Base-by-base conservation (phyloP, 495 filamentous ascomycete genomes). In the Endocarpon pusillum region DNA sequence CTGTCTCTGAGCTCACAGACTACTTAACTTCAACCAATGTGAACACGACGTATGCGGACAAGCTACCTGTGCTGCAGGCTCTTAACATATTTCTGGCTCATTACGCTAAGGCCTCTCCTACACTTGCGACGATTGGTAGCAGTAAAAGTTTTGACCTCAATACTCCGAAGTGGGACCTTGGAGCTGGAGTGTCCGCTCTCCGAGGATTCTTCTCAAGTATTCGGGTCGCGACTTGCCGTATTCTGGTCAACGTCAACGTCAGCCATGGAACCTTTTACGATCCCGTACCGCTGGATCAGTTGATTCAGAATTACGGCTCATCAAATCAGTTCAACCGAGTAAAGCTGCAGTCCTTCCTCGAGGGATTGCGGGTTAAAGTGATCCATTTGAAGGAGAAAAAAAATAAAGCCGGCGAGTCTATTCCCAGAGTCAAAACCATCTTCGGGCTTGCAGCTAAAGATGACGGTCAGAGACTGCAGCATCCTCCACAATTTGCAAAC, bases 71-170 rank as follows among this genome's bases (percentile, higher is more conserved):
- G 14, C 43, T 72, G 2, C 61, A 67, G 38, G 58, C 65, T 0
- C 46, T 75, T 36, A 76, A 76, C 41, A 66, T 74, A 22, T 46
- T 72, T 34, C 47, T 59, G 37, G 53, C 47, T 15, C 60, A 52
- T 33, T 50, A 59, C 10, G 42, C 58, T 5, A 57, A 59, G 24
- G 52, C 62, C 2, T 32, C 45, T 5, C 28, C 36, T 3, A 42
- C 35, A 2, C 44, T 63, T 3, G 51, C 47, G 17, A 54, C 52
- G 0, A 39, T 59, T 19, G 53, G 55, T 10, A 45, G 48, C 1
- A 62, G 45, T 12, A 36, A 36, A 38, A 39, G 45, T 20, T 49
- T 48, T 19, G 45, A 48, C 5, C 42, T 44, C 18, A 21, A 35
- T 19, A 11, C 12, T 2, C 31, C 37, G 20, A 20, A 8, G 3